Conservation (phyloP, 2,329 filamentous ascomycete genomes). For the Ophiostoma triangulosporum region DNA sequence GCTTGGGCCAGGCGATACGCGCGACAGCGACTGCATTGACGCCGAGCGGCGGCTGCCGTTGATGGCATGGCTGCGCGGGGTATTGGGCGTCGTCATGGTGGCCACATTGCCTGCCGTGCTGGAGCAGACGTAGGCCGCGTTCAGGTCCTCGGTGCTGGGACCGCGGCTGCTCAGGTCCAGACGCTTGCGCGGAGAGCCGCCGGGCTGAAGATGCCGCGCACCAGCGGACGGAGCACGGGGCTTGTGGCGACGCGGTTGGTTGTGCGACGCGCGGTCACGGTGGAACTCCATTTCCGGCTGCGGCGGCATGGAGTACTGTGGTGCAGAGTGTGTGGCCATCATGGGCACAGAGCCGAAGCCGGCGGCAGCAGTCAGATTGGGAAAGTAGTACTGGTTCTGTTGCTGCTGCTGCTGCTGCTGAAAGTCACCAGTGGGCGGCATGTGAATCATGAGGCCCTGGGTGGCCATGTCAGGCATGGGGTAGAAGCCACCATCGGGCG, state of each 20-base stretch:
- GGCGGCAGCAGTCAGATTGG: neutral
- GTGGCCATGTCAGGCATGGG: slow-evolving; percentile 18
- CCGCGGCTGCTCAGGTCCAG: slow-evolving; percentile 11
- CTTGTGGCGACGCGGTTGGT: slow-evolving; percentile 25
- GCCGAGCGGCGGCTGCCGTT: slow-evolving; percentile 15
- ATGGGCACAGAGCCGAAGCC: neutral
- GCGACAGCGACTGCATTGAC: slow-evolving; percentile 17
- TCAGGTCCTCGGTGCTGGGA: neutral
- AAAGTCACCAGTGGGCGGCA: slow-evolving; percentile 27
- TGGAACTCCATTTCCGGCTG: slow-evolving; percentile 6
- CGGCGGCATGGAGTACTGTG: slow-evolving; percentile 2
- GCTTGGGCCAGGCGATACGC: slow-evolving; percentile 3
- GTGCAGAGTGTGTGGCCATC: neutral
- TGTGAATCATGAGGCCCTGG: slow-evolving; percentile 38
- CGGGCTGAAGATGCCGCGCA: slow-evolving; percentile 31
- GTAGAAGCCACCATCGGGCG: neutral
- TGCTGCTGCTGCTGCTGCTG: slow-evolving; percentile 12
- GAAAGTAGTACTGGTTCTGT: slow-evolving; percentile 13
- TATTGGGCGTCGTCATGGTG: slow-evolving; percentile 4
- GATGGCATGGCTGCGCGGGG: slow-evolving; percentile 2
- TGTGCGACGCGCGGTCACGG: slow-evolving; percentile 8
- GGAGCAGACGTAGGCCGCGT: neutral
- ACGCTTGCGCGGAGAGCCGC: slow-evolving; percentile 27
- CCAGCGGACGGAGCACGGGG: slow-evolving; percentile 42
- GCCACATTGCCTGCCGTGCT: neutral